A percentile compares a stretch with the other conserved stretches of the same genome.
Conservation (phyloP, 345 rosid genomes). For the Gossypium turneri region DNA sequence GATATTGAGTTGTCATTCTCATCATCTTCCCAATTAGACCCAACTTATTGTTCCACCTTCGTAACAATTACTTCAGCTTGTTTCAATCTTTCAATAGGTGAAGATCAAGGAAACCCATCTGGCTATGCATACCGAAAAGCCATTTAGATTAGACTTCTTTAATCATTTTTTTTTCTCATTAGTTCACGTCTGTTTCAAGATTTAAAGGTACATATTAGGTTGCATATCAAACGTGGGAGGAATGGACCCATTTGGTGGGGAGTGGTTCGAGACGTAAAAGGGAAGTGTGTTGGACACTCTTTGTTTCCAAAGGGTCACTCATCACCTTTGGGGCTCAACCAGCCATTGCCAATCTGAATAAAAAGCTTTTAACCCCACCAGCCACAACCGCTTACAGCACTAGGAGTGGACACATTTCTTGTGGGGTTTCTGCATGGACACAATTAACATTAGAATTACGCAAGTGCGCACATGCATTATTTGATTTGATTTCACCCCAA, state of each 20-base stretch:
- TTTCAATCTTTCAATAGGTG: not conserved
- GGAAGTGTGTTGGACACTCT: not conserved
- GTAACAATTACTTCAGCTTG: not conserved
- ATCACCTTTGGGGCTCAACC: not conserved
- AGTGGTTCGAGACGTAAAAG: constrained; percentile 1
- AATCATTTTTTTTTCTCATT: not conserved
- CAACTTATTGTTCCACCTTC: not conserved
- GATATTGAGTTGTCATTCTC: not conserved
- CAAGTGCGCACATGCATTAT: too few species aligned
- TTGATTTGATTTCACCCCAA: not conserved
- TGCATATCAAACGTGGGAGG: not conserved
- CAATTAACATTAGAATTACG: not conserved
- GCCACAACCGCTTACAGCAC: too few species aligned
- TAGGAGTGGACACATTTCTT: not conserved
- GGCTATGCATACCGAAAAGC: constrained; percentile 1
- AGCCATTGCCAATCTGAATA: not conserved
- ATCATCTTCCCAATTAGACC: not conserved
- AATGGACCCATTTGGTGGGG: not conserved
- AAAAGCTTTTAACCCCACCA: too few species aligned
- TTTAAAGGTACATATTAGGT: not conserved
- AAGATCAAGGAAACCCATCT: not conserved
- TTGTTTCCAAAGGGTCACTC: not conserved
- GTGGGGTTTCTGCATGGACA: not conserved
- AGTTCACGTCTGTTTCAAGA: not conserved
- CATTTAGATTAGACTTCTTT: not conserved